phyloP scores from a whole-genome alignment of 352 stramenopile species.

The Globisporangium heterothallicum region DNA sequence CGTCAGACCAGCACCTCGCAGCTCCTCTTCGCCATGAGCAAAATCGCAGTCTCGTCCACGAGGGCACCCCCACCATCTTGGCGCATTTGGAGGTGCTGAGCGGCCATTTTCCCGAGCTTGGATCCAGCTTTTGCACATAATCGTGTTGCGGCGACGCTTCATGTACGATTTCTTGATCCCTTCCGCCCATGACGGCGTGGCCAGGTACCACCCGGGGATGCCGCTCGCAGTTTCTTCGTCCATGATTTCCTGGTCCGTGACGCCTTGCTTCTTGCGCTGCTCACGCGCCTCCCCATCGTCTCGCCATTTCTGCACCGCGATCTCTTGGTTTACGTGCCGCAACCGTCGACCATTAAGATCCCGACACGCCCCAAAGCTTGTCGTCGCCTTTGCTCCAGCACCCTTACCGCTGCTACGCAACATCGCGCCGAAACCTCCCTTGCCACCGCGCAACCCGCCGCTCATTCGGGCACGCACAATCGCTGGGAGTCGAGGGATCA shows the following conservation, averaged over 20 bases:
- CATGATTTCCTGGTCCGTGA: constrained; percentile 60
- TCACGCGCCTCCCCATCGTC: constrained; percentile 48
- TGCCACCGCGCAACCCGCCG: constrained; percentile 66
- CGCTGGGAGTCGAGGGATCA: constrained; percentile 38
- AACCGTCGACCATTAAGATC: constrained; percentile 74
- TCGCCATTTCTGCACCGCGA: constrained; percentile 78
- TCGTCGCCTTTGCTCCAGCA: constrained; percentile 59
- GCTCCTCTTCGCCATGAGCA: constrained; percentile 76
- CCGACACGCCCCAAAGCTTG: constrained; percentile 73
- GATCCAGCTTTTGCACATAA: constrained; percentile 68
- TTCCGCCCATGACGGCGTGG: constrained; percentile 78
- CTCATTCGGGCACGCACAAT: constrained; percentile 60
- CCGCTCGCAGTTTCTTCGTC: constrained; percentile 80
- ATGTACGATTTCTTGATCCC: constrained; percentile 81
- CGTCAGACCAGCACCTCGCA: constrained; percentile 56
- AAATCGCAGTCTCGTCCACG: constrained; percentile 79
- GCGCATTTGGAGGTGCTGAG: constrained; percentile 36
- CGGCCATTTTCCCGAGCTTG: constrained; percentile 47
- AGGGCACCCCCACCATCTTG: constrained; percentile 78
- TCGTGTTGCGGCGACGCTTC: constrained; percentile 78
- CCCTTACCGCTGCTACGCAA: constrained; percentile 75
- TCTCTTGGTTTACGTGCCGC: constrained; percentile 85
- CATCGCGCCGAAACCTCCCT: constrained; percentile 85
- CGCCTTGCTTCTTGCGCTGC: constrained; percentile 35
- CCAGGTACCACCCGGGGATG: constrained; percentile 80